Base-by-base conservation (phyloP, 163 green algal genomes). In the Chlamydomonas reinhardtii region DNA sequence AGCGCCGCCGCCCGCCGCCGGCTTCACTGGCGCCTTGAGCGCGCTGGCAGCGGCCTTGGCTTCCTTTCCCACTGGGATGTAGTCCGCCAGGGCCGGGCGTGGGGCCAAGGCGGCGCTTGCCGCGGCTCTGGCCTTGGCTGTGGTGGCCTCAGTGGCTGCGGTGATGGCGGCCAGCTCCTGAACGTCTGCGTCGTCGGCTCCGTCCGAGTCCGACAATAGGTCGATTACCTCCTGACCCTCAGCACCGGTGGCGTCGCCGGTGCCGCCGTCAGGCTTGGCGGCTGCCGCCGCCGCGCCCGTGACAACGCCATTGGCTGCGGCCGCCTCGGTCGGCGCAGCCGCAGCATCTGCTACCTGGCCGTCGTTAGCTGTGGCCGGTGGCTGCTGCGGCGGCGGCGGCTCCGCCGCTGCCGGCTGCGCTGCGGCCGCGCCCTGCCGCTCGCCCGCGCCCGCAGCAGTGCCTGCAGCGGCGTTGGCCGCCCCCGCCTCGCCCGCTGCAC, bases 191-290 rank as follows among this genome's bases (percentile, higher is more conserved):
- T 16, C 27, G 25, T 29, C 12, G 17, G 19, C 29, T 6, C 71
- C 77, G 31, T 84, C 77, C 8, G 65, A 76, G 68, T 75, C 64
- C 5, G 76, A 84, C 39, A 84, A n/a, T 0, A 84, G 77, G 31
- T 69, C 61, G 20, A 84, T 74, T 0, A 84, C 66, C 56, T 76
- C 64, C 24, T 25, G 68, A 2, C 2, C 34, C 4, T 31, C 56
- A 2, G 20, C 56, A 64, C 19, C 56, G 5, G 17, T 12, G 8
- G 8, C 19, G 19, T 8, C 20, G 56, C 8, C 19, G 56, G 19
- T 12, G 56, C 56, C 56, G 56, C 8, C 56, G 17, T 64, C 20
- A 25, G 19, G 8, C 56, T 25, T 25, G 56, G 17, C 56, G 17
- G 56, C 56, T 25, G 56, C 56, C 56, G 56, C 56, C 56, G 56